These are phyloP conservation scores for Capronia americana DNA, from an alignment of 2,329 filamentous ascomycete genomes.

Conservation along the genomic window DNA sequence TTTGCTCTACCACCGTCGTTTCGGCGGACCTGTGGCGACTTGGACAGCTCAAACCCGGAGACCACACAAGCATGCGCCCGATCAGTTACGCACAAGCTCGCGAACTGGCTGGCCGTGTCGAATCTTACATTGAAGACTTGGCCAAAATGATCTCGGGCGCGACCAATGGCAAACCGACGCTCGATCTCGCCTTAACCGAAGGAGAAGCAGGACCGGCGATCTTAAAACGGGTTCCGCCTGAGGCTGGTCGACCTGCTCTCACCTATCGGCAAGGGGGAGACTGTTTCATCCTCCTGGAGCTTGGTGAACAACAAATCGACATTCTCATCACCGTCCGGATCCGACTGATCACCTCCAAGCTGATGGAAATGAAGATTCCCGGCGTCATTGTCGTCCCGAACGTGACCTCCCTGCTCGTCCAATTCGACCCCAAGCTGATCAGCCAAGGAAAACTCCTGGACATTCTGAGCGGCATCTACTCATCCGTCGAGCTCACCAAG, in stretches of 20 bases:
- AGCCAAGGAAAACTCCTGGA: neutral
- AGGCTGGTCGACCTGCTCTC: neutral
- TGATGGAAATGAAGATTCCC: neutral
- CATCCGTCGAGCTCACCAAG: neutral
- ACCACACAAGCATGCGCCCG: conserved; percentile 48
- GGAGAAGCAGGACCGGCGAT: neutral
- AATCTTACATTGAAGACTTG: neutral
- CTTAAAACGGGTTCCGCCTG: neutral
- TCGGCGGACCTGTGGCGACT: conserved; percentile 66
- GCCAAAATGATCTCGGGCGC: neutral
- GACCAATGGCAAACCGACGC: neutral
- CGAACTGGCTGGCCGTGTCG: neutral
- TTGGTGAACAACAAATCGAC: neutral
- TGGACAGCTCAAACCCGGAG: conserved; percentile 66
- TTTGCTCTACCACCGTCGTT: conserved; percentile 61
- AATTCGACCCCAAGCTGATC: neutral
- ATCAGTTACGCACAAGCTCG: neutral
- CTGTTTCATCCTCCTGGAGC: neutral
- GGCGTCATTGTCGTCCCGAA: neutral
- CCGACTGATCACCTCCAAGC: neutral
- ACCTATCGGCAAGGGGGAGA: neutral
- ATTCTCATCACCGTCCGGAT: neutral
- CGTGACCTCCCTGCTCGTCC: neutral
- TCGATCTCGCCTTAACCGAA: neutral
- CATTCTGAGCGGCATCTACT: neutral